Evolutionary conservation across 139 green algal species (phyloP).

Genomic region (Micromonas commoda): DNA sequence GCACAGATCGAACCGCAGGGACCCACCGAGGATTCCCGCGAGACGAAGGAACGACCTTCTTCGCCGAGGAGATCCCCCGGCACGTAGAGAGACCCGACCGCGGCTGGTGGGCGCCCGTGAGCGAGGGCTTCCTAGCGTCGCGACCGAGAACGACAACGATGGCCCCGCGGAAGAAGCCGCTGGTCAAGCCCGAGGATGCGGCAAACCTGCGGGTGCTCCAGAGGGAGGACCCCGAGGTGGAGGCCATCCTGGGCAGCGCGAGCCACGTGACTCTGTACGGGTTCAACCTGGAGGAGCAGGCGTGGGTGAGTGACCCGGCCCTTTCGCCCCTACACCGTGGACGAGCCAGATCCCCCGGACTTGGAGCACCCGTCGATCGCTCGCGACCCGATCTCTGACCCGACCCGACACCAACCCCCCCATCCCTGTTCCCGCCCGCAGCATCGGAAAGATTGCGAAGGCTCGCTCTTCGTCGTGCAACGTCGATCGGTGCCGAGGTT

Average conservation of each 20-base stretch:
- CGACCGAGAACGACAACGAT: not conserved
- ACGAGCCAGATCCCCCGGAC: no score
- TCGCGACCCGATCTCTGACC: no score
- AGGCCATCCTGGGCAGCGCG: conserved; percentile 5
- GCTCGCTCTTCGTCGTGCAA: conserved; percentile 24
- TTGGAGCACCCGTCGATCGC: no score
- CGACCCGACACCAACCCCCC: not conserved
- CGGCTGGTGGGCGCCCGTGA: no score
- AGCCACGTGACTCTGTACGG: conserved; percentile 15
- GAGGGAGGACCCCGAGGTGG: not conserved
- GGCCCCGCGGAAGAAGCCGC: not conserved
- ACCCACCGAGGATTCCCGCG: no score
- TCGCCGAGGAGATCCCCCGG: no score
- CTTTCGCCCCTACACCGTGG: no score
- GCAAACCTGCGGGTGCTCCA: not conserved
- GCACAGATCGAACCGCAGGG: no score
- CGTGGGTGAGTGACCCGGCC: conserved; percentile 5
- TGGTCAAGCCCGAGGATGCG: not conserved
- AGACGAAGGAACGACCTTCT: no score
- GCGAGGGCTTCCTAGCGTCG: not conserved
- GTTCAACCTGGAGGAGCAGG: conserved; percentile 6
- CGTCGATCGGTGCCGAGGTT: not conserved
- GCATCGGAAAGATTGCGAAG: conserved; percentile 12
- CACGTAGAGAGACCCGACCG: no score
- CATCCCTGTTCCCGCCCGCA: not conserved